These are phyloP conservation scores for Chamaecyparis obtusa DNA, from an alignment of 75 land plant genomes.

Conservation along the genomic window DNA sequence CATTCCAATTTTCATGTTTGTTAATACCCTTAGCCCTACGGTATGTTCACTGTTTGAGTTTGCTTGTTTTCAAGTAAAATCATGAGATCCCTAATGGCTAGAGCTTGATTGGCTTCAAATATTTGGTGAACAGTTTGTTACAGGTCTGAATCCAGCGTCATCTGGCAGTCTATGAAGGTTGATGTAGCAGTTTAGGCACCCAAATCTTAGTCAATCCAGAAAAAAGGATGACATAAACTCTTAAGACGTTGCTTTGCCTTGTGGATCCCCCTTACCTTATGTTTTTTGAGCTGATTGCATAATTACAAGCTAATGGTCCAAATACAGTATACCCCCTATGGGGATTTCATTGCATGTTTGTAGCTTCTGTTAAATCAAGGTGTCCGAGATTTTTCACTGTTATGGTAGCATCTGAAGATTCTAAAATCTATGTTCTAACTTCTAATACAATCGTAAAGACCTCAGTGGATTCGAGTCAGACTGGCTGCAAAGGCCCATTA, in stretches of 20 bases:
- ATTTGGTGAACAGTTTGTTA: not conserved
- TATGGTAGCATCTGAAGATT: not conserved
- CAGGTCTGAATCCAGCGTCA: not conserved
- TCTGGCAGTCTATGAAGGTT: not conserved
- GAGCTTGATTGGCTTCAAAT: not conserved
- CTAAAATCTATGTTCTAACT: not conserved
- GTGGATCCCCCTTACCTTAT: not conserved
- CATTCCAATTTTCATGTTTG: not conserved
- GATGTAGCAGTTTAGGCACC: not conserved
- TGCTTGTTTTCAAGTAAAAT: not conserved
- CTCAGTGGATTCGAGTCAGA: not conserved
- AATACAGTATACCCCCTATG: not conserved
- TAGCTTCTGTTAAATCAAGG: not conserved
- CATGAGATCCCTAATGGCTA: not conserved
- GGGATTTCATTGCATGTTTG: not conserved
- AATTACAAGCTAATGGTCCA: not conserved
- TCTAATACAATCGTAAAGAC: not conserved
- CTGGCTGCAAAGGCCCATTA: not conserved
- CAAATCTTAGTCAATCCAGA: not conserved
- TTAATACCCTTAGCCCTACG: not conserved
- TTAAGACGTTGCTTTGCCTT: not conserved
- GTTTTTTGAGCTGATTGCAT: not conserved
- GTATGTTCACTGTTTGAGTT: not conserved
- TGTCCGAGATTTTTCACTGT: not conserved
- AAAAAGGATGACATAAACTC: not conserved